Evolutionary conservation across 2,329 filamentous ascomycete species (phyloP).

Genomic region (Alternaria postmessia): DNA sequence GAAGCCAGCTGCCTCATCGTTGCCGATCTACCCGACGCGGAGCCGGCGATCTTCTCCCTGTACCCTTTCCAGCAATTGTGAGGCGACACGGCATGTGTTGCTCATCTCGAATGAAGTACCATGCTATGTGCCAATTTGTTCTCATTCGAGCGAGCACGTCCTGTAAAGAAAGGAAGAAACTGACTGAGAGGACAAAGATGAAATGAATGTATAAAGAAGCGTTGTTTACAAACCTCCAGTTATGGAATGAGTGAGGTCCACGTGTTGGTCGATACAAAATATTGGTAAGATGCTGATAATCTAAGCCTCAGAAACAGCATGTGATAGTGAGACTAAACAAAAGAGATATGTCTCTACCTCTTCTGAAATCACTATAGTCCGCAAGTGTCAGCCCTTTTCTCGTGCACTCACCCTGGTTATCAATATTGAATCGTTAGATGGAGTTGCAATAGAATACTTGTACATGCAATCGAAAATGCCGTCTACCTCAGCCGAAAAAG

Average conservation of each 20-base stretch:
- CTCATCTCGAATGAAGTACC: rapidly evolving
- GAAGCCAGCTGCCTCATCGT: not conserved
- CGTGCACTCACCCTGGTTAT: not conserved
- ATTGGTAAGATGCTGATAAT: not conserved
- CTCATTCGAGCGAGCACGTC: rapidly evolving
- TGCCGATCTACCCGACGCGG: rapidly evolving
- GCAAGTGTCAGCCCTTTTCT: not conserved
- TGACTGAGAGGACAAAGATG: too few relatives aligned
- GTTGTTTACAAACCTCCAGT: not conserved
- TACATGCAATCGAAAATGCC: conserved; percentile 33
- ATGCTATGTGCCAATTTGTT: rapidly evolving
- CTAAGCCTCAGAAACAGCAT: not conserved
- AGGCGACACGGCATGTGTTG: not conserved
- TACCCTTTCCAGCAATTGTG: too few relatives aligned
- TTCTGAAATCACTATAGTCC: not conserved
- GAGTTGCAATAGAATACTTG: conserved; percentile 24
- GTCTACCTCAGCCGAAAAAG: conserved; percentile 15
- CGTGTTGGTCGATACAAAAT: not conserved
- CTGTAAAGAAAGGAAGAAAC: too few relatives aligned
- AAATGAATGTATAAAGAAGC: not conserved
- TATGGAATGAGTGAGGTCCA: not conserved
- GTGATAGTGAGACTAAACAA: not conserved
- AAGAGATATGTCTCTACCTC: not conserved
- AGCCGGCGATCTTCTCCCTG: rapidly evolving
- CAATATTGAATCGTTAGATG: conserved; percentile 22